phyloP scores from a whole-genome alignment of 345 rosid genomes.

The Moricandia moricandioides region DNA sequence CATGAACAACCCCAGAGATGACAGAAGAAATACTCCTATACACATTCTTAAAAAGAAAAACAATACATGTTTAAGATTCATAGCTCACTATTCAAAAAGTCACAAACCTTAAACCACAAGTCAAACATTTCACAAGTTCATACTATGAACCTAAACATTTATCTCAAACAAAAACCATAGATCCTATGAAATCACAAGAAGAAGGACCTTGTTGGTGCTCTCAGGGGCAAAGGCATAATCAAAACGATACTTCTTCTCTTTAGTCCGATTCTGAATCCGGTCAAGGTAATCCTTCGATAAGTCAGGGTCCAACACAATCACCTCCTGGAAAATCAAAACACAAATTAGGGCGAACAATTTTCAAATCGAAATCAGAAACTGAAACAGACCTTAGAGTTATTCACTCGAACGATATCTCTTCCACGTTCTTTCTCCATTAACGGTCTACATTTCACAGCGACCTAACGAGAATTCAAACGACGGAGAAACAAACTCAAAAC shows the following conservation, averaged over 20 bases:
- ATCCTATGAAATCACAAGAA: slow-evolving; percentile 37
- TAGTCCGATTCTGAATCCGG: slow-evolving; percentile 74
- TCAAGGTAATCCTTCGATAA: slow-evolving; percentile 81
- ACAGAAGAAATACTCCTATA: slow-evolving; percentile 65
- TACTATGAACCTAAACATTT: neutral
- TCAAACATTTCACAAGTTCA: neutral
- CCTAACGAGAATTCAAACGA: too few species aligned
- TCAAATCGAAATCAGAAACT: slow-evolving; percentile 3
- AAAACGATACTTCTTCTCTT: slow-evolving; percentile 80
- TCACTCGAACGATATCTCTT: slow-evolving; percentile 75
- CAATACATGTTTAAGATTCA: slow-evolving; percentile 21
- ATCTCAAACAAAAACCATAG: neutral
- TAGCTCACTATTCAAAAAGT: neutral
- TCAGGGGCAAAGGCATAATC: slow-evolving; percentile 80
- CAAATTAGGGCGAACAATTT: slow-evolving; percentile 17
- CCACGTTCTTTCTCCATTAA: slow-evolving; percentile 59
- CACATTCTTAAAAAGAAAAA: slow-evolving; percentile 50
- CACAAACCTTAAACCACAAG: slow-evolving; percentile 28
- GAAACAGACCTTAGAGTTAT: slow-evolving; percentile 48
- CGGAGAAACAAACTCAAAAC: neutral
- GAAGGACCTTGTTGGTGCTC: slow-evolving; percentile 46
- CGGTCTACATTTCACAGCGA: slow-evolving; percentile 86
- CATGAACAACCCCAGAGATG: slow-evolving; percentile 84
- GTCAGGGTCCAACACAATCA: slow-evolving; percentile 82
- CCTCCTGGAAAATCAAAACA: slow-evolving; percentile 50